Evolutionary conservation across 2,329 filamentous ascomycete species (phyloP).

Genomic region (Epichloe uncinata): DNA sequence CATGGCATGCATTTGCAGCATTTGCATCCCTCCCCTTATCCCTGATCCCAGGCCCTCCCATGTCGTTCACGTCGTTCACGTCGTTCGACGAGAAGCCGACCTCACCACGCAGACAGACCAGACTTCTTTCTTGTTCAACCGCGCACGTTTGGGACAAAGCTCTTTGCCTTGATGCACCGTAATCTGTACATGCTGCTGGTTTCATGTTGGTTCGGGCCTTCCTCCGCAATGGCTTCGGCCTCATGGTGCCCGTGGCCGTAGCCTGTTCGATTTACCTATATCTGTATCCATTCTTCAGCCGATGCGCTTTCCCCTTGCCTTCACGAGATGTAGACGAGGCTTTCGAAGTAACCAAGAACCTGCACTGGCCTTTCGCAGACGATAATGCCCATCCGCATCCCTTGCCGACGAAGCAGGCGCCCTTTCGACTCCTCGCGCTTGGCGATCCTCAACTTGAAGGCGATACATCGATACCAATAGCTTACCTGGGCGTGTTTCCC

Average conservation of each 20-base stretch:
- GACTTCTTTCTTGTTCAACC: neutral
- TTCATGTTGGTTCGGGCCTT: slow-evolving; percentile 40
- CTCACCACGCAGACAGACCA: neutral
- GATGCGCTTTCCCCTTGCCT: slow-evolving; percentile 64
- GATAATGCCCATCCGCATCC: slow-evolving; percentile 9
- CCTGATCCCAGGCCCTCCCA: too few species aligned
- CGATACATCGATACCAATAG: slow-evolving; percentile 64
- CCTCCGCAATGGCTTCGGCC: slow-evolving; percentile 42
- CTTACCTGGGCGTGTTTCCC: slow-evolving; percentile 38
- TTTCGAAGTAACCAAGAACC: slow-evolving; percentile 23
- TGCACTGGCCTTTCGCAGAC: slow-evolving; percentile 27
- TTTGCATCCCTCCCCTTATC: neutral
- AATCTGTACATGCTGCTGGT: slow-evolving; percentile 21
- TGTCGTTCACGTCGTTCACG: too few species aligned
- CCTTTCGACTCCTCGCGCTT: slow-evolving; percentile 76
- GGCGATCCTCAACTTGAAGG: slow-evolving; percentile 92
- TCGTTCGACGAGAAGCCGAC: neutral
- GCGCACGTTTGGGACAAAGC: neutral
- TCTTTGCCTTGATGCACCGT: slow-evolving; percentile 5
- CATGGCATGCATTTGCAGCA: neutral
- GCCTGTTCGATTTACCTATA: slow-evolving; percentile 68
- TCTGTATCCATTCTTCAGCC: slow-evolving; percentile 68
- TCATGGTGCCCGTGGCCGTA: slow-evolving; percentile 49
- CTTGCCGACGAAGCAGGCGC: slow-evolving; percentile 35
- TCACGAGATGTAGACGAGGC: slow-evolving; percentile 21